A percentile compares a stretch with the other conserved stretches of the same genome.
phyloP scores from a whole-genome alignment of 495 filamentous ascomycete genomes.

The Penicillium canariense region DNA sequence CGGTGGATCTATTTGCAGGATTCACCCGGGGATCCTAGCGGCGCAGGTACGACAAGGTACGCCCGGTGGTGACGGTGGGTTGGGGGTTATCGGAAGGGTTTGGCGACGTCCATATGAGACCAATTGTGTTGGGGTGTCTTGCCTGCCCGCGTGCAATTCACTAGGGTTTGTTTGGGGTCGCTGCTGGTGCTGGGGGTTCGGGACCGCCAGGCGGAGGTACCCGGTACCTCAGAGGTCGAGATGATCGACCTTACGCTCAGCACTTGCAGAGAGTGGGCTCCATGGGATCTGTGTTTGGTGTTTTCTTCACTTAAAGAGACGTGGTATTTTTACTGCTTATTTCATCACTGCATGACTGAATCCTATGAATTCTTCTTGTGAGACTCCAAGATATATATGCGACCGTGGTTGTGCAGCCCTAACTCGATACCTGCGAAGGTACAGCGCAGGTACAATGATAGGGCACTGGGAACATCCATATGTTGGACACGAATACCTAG shows the following conservation, averaged over 20 bases:
- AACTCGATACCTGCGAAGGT: too few relatives aligned
- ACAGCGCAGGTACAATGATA: too few relatives aligned
- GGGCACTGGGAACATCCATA: too few relatives aligned
- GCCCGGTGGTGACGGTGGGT: not conserved
- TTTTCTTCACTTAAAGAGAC: too few relatives aligned
- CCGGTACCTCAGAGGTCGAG: not conserved
- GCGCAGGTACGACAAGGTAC: not conserved
- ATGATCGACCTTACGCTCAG: conserved; percentile 1
- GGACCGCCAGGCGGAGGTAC: too few relatives aligned
- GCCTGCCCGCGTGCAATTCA: not conserved
- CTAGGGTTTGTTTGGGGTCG: not conserved
- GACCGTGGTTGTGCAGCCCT: too few relatives aligned
- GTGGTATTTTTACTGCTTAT: too few relatives aligned
- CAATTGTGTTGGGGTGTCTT: not conserved
- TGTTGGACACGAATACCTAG: too few relatives aligned
- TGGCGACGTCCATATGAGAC: not conserved
- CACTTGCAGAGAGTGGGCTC: conserved; percentile 4
- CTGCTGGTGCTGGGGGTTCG: not conserved
- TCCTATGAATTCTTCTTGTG: too few relatives aligned
- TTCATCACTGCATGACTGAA: too few relatives aligned
- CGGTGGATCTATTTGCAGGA: conserved; percentile 29
- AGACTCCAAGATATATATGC: too few relatives aligned
- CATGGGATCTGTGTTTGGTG: not conserved
- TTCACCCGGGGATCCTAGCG: conserved; percentile 25
- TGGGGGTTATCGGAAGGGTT: not conserved